Base-by-base conservation (phyloP, 371 early-diverging fungal species). In the Mucor velutinosus region DNA sequence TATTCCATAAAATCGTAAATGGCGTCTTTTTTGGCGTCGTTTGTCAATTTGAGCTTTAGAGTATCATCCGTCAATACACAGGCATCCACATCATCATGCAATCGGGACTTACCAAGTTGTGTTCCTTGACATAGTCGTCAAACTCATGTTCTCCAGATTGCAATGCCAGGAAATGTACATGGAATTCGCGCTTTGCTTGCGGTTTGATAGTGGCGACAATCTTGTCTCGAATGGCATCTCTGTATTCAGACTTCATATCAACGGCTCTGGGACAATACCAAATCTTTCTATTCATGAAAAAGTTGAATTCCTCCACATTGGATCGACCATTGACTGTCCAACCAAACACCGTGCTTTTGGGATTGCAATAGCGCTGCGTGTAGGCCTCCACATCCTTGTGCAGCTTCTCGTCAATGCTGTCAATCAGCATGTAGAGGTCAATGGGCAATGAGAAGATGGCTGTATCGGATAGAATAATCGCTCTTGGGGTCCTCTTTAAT, bases 331-430 rank as follows among this genome's bases (percentile, higher is more conserved):
- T 58, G 58, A 72, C 72, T 25, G 69, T 59, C 73, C 62, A 69
- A 1, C 78, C 81, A 70, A 74, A 76, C 11, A 66, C 60, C 3
- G 62, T 45, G 10, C 60, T 47, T 64, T 58, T 76, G 19, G 74
- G 82, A 53, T 77, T 64, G 55, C 93, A 92, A 71, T 91, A 93
- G 8, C 91, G 75, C 25, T 72, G 67, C 10, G 85, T 83, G 76
- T 79, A 93, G 29, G 75, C 66, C 12, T 58, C 33, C 21, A 81
- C 69, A 15, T 58, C 72, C 0, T 78, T 65, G 70, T 87, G 89
- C 3, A 79, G 10, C 3, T 55, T 59, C 27, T 73, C 73, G 37
- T 76, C 61, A 25, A 91, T 58, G 0, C 82, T 75, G n/a, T 59
- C 63, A 19, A 92, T 66, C 57, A 86, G 86, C 10, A 89, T 68